Evolutionary conservation across 306 rosid species (phyloP).

Genomic region (Clitoria ternatea): DNA sequence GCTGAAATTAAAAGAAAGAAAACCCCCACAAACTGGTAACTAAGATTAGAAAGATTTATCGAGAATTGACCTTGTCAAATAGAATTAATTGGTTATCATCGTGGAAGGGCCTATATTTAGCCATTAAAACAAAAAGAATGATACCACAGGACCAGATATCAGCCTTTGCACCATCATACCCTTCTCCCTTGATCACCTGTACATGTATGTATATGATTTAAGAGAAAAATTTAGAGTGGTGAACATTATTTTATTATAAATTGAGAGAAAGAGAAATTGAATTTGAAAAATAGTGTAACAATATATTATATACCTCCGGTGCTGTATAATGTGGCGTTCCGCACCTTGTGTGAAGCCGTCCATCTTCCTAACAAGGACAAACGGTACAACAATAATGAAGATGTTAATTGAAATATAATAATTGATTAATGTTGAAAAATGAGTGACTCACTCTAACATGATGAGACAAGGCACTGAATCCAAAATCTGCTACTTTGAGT

Average conservation of each 20-base stretch:
- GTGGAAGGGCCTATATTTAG: conserved; percentile 75
- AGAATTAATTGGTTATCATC: conserved; percentile 42
- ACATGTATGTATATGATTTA: conserved; percentile 22
- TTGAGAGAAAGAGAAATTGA: too few species aligned
- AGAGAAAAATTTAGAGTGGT: neutral
- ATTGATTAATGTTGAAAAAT: too few species aligned
- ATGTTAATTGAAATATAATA: too few species aligned
- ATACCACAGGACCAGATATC: conserved; percentile 95
- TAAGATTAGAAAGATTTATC: neutral
- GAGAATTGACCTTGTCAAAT: conserved; percentile 50
- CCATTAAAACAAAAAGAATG: conserved; percentile 66
- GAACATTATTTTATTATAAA: too few species aligned
- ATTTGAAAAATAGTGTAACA: neutral
- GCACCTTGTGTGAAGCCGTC: conserved; percentile 68
- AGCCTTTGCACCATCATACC: conserved; percentile 79
- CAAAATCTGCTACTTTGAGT: conserved; percentile 79
- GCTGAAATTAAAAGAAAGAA: too few species aligned
- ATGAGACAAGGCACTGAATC: conserved; percentile 73
- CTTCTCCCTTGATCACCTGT: too few species aligned
- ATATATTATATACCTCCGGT: conserved; percentile 60
- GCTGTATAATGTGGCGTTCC: conserved; percentile 78
- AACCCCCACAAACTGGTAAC: too few species aligned
- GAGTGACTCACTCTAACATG: conserved; percentile 64
- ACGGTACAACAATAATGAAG: too few species aligned
- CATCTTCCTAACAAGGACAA: conserved; percentile 49